A percentile compares a stretch with the other conserved stretches of the same genome.
Evolutionary conservation across 805 yeast species (phyloP).

Genomic region (Metschnikowia cerradonensis): DNA sequence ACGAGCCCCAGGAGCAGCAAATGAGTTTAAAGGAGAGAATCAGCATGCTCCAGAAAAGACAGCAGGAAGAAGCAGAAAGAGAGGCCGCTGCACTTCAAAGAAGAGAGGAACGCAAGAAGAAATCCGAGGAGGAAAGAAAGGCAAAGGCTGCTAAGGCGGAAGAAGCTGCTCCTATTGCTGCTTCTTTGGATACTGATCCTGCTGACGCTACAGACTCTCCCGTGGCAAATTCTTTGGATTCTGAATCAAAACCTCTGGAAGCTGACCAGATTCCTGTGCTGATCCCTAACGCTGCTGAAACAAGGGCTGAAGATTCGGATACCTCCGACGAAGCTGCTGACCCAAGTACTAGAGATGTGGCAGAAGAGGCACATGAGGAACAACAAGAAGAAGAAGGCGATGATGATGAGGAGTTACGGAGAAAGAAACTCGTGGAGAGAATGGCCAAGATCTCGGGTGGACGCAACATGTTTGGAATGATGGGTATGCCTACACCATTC

Average conservation of each 20-base stretch:
- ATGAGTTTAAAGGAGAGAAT: slow-evolving; percentile 84
- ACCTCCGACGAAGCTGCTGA: neutral
- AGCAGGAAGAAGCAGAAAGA: slow-evolving; percentile 71
- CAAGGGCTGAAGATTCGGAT: neutral
- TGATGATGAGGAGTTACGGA: slow-evolving; percentile 71
- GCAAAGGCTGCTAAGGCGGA: slow-evolving; percentile 3
- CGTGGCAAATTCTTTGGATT: neutral
- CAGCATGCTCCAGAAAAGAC: slow-evolving; percentile 75
- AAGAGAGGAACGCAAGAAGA: slow-evolving; percentile 47
- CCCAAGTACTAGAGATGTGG: slow-evolving; percentile 35
- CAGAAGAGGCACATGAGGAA: slow-evolving; percentile 50
- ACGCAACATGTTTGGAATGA: slow-evolving; percentile 72
- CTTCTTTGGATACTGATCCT: slow-evolving; percentile 13
- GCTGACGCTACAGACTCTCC: neutral
- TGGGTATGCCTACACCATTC: slow-evolving; percentile 48
- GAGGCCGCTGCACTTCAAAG: slow-evolving; percentile 57
- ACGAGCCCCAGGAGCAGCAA: slow-evolving; percentile 59
- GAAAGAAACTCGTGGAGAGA: slow-evolving; percentile 77
- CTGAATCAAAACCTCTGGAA: neutral
- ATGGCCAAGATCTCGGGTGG: slow-evolving; percentile 97
- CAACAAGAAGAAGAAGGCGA: slow-evolving; percentile 50
- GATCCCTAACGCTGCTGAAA: neutral
- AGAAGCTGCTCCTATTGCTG: slow-evolving; percentile 2
- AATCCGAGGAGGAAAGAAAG: slow-evolving; percentile 16
- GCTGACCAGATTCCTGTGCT: neutral